Conservation (phyloP, 805 yeast species). For the Candida krabiensis region DNA sequence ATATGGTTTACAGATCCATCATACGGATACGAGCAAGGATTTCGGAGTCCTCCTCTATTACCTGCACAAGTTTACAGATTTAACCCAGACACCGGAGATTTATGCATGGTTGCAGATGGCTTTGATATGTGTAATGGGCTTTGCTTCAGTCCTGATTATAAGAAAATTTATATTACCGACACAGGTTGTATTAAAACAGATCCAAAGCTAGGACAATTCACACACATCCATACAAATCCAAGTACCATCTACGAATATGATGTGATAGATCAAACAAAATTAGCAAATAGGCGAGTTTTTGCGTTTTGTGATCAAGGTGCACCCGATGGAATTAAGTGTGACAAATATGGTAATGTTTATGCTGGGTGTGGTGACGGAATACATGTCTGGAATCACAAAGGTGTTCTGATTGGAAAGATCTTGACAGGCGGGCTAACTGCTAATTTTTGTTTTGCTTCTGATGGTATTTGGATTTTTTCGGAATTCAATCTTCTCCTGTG, state of each 20-base stretch:
- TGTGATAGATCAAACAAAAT: slow-evolving; percentile 4
- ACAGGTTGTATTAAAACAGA: slow-evolving; percentile 8
- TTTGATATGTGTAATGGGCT: slow-evolving; percentile 15
- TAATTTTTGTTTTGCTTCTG: slow-evolving; percentile 10
- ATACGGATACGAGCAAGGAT: slow-evolving; percentile 11
- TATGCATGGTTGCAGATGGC: slow-evolving; percentile 9
- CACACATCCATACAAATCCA: slow-evolving; percentile 1
- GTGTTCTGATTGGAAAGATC: slow-evolving; percentile 10
- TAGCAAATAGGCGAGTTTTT: slow-evolving; percentile 6
- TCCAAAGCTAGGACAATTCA: neutral
- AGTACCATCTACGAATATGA: slow-evolving; percentile 8
- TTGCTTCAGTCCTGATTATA: slow-evolving; percentile 8
- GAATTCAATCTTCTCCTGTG: slow-evolving; percentile 10
- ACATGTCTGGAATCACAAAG: slow-evolving; percentile 10
- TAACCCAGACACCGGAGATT: slow-evolving; percentile 8
- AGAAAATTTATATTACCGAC: slow-evolving; percentile 9
- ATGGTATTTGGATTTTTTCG: slow-evolving; percentile 12
- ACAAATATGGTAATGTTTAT: slow-evolving; percentile 7
- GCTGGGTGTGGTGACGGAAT: slow-evolving; percentile 12
- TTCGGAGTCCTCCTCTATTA: slow-evolving; percentile 1
- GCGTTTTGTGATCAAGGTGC: slow-evolving; percentile 12
- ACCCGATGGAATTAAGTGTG: slow-evolving; percentile 14
- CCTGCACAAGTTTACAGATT: slow-evolving; percentile 12
- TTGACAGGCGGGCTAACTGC: slow-evolving; percentile 7
- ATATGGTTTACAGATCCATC: slow-evolving; percentile 14